Conservation (phyloP, 768 basidiomycete species). For the Tylopilus sp. region DNA sequence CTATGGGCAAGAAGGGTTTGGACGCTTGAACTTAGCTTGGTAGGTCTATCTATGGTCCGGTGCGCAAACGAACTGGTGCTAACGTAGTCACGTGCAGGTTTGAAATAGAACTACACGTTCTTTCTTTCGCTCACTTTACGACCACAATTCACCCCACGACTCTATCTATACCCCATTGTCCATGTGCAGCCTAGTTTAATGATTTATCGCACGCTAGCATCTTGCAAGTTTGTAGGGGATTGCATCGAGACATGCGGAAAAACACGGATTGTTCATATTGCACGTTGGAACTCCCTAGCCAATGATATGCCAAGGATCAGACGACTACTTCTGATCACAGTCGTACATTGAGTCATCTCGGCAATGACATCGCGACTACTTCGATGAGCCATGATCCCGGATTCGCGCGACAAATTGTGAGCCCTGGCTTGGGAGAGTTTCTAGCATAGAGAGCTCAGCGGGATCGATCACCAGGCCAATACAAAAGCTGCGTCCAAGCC, state of each 20-base stretch:
- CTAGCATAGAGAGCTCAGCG: not conserved
- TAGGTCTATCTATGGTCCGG: constrained; percentile 33
- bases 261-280: not conserved
- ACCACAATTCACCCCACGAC: constrained; percentile 16
- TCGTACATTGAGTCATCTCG: not conserved
- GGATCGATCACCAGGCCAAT: not conserved
- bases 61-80: not conserved
- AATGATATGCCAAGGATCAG: not conserved
- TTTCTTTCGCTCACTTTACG: constrained; percentile 14
- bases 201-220: constrained; percentile 27
- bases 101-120: constrained; percentile 11
- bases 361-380: no score
- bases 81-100: constrained; percentile 14
- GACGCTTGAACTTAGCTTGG: constrained; percentile 96
- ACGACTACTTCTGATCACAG: not conserved
- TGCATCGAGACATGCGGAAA: not conserved
- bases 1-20: constrained; percentile 97
- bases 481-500: not conserved
- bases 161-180: constrained; percentile 24
- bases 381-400: not conserved
- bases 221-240: constrained; percentile 4
- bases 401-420: not conserved
- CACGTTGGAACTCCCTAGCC: not conserved
- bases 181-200: constrained; percentile 27
- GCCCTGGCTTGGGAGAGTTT: no score